A percentile compares a stretch with the other conserved stretches of the same genome.
Evolutionary conservation across 2,329 filamentous ascomycete genomes (phyloP).

Genomic region (Capronia epimyces): DNA sequence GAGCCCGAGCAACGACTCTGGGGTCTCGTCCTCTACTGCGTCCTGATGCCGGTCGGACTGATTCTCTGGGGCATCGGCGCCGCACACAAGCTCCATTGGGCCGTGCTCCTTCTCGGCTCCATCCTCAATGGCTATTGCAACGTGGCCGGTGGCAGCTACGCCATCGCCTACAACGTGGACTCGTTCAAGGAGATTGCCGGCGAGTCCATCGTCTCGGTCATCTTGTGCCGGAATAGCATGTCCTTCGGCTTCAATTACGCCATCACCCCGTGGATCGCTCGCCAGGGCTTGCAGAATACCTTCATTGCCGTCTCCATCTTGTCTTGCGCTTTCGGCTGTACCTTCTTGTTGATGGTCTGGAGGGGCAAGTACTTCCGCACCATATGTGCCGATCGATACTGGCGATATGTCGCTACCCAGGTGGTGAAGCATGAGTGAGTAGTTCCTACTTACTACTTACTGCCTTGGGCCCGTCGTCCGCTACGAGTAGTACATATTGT

Average conservation of each 20-base stretch:
- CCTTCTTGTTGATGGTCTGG: conserved; percentile 18
- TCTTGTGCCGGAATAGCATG: conserved; percentile 48
- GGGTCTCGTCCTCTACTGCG: conserved; percentile 32
- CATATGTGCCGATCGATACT: background rate
- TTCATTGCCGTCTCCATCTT: conserved; percentile 39
- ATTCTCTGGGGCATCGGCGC: conserved; percentile 52
- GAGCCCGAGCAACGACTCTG: conserved; percentile 32
- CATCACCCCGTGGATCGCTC: conserved; percentile 41
- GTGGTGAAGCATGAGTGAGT: no score
- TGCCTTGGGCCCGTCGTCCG: no score
- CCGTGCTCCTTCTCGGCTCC: conserved; percentile 48
- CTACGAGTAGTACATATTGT: no score
- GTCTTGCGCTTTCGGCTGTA: conserved; percentile 14
- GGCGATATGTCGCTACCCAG: no score
- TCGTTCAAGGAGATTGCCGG: conserved; percentile 46
- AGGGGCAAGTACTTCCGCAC: conserved; percentile 3
- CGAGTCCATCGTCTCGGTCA: conserved; percentile 48
- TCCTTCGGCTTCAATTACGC: conserved; percentile 48
- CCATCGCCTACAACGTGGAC: conserved; percentile 46
- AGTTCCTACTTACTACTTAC: no score
- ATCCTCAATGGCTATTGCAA: conserved; percentile 44
- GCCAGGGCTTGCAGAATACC: conserved; percentile 40
- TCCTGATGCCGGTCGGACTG: conserved; percentile 44
- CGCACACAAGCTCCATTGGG: conserved; percentile 45
- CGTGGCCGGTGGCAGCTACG: conserved; percentile 42